A percentile compares a stretch with the other conserved stretches of the same genome.
These are phyloP conservation scores for Solanum sejunctum DNA, from an alignment of 257 asterid genomes.

Conservation along the genomic window DNA sequence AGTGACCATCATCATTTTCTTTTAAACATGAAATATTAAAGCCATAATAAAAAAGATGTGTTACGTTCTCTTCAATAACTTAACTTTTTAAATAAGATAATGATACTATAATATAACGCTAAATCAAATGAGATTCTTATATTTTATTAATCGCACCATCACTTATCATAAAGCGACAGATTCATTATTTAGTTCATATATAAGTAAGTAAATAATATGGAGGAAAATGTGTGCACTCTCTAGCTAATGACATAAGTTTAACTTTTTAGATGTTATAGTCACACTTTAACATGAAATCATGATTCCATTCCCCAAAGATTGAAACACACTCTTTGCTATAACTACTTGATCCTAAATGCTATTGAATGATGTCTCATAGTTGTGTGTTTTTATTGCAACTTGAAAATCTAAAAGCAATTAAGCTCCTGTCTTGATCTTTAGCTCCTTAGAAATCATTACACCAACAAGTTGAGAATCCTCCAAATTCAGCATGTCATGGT, in stretches of 20 bases:
- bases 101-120: background rate
- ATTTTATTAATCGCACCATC: background rate
- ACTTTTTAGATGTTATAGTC: background rate
- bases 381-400: background rate
- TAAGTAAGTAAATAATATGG: no score
- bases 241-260: background rate
- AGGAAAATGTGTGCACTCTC: background rate
- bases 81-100: background rate
- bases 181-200: no score
- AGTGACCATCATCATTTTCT: background rate
- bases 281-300: background rate
- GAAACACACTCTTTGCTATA: background rate
- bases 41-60: background rate
- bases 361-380: background rate
- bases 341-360: background rate
- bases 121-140: no score
- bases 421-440: background rate
- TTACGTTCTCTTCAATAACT: background rate
- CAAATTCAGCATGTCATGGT: background rate
- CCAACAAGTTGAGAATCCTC: background rate
- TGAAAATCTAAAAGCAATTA: background rate
- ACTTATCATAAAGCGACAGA: no score
- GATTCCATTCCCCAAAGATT: background rate
- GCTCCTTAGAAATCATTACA: background rate
- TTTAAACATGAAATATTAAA: background rate